These are phyloP conservation scores for Angomonas deanei DNA, from an alignment of 208 protist genomes.

Conservation along the genomic window DNA sequence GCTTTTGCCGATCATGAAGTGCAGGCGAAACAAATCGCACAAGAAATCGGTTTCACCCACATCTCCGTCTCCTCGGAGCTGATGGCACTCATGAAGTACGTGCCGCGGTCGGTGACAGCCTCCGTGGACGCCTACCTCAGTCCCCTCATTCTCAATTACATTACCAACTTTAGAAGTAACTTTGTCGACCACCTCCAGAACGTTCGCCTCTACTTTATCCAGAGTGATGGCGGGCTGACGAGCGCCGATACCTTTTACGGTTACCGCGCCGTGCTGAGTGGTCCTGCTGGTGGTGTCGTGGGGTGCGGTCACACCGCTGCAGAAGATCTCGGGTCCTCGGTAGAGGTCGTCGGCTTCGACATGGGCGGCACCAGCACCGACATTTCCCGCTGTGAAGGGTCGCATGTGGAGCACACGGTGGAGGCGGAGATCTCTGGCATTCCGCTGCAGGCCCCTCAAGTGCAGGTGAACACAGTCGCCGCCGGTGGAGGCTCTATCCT, in stretches of 20 bases:
- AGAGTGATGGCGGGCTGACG: slow-evolving; percentile 92
- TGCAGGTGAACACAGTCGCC: slow-evolving; percentile 95
- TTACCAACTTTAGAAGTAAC: slow-evolving; percentile 59
- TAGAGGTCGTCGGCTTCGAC: slow-evolving; percentile 88
- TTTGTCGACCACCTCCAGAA: slow-evolving; percentile 36
- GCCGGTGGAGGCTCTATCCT: slow-evolving; percentile 94
- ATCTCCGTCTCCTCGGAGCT: slow-evolving; percentile 89
- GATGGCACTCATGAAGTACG: slow-evolving; percentile 92
- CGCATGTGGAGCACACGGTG: slow-evolving; percentile 79
- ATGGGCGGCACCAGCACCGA: slow-evolving; percentile 96
- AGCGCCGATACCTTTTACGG: slow-evolving; percentile 87
- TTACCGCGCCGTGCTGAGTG: slow-evolving; percentile 91
- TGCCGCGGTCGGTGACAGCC: slow-evolving; percentile 90
- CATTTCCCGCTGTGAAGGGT: slow-evolving; percentile 80
- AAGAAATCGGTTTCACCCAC: slow-evolving; percentile 87
- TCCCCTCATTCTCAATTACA: slow-evolving; percentile 86
- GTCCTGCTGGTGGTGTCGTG: slow-evolving; percentile 93
- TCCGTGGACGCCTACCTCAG: slow-evolving; percentile 96
- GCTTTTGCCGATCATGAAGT: slow-evolving; percentile 85
- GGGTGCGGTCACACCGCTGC: slow-evolving; percentile 86
- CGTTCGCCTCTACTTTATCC: slow-evolving; percentile 83
- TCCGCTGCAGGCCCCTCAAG: slow-evolving; percentile 89
- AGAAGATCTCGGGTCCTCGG: slow-evolving; percentile 20
- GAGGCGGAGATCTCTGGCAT: slow-evolving; percentile 87
- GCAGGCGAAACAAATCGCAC: slow-evolving; percentile 67